A percentile compares a stretch with the other conserved stretches of the same genome.
Evolutionary conservation across 805 yeast genomes (phyloP).

Genomic region (Metschnikowia reukaufii): DNA sequence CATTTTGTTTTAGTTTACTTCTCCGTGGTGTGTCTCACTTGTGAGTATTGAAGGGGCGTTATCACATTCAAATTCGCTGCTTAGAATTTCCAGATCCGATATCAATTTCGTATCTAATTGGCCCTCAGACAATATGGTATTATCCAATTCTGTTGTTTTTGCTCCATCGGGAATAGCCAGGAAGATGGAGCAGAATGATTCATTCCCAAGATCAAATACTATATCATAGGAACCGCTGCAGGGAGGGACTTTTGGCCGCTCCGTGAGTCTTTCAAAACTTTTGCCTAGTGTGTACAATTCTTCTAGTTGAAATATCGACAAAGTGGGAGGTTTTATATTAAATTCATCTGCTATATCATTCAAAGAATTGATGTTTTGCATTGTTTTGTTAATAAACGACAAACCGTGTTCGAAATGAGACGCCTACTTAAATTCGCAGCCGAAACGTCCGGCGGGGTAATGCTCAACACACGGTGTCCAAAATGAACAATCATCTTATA

Average conservation of each 20-base stretch:
- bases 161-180: constrained; percentile 4
- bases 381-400: background rate
- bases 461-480: no score
- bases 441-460: no score
- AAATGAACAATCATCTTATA: no score
- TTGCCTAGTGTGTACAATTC: constrained; percentile 10
- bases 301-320: constrained; percentile 18
- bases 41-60: constrained; percentile 11
- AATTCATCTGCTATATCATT: constrained; percentile 22
- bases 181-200: constrained; percentile 20
- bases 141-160: background rate
- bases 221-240: constrained; percentile 7
- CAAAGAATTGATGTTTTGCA: constrained; percentile 25
- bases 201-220: constrained; percentile 14
- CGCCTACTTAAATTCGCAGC: background rate
- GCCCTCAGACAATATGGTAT: background rate
- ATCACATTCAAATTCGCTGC: constrained; percentile 20
- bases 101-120: constrained; percentile 8
- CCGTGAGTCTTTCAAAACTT: constrained; percentile 1
- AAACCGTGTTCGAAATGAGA: background rate
- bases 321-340: constrained; percentile 17
- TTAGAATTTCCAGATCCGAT: constrained; percentile 18
- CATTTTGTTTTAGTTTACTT: background rate
- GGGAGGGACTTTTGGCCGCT: constrained; percentile 4
- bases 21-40: background rate